Evolutionary conservation across 2,329 filamentous ascomycete species (phyloP).

Genomic region (Ustilaginoidea virens): DNA sequence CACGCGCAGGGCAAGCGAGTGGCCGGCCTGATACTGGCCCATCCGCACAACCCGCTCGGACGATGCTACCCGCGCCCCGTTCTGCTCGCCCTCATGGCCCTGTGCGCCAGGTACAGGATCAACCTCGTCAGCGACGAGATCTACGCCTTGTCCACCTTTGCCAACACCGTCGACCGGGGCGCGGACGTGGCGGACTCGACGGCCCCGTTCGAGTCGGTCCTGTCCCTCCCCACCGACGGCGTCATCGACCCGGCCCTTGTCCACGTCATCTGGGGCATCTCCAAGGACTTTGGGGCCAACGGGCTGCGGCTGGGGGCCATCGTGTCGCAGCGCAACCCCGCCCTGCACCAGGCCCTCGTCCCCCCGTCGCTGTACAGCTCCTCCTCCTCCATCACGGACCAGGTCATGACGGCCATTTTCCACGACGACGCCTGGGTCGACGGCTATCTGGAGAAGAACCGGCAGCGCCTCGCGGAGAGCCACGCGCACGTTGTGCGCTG

Average conservation of each 20-base stretch:
- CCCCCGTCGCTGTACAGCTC: conserved; percentile 2
- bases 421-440: conserved; percentile 27
- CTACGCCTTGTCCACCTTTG: conserved; percentile 36
- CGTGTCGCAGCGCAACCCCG: conserved; percentile 29
- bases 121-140: conserved; percentile 36
- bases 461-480: conserved; percentile 19
- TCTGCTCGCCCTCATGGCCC: conserved; percentile 24
- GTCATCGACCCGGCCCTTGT: conserved; percentile 32
- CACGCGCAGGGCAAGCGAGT: conserved; percentile 23
- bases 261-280: conserved; percentile 33
- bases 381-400: conserved; percentile 26
- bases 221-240: conserved; percentile 25
- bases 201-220: conserved; percentile 26
- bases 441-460: conserved; percentile 27
- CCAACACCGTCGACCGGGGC: conserved; percentile 17
- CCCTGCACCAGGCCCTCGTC: conserved; percentile 21
- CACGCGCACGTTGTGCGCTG: conserved; percentile 22
- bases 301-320: conserved; percentile 36
- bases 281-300: conserved; percentile 40
- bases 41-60: conserved; percentile 37
- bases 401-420: conserved; percentile 23
- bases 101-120: conserved; percentile 28
- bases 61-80: conserved; percentile 26
- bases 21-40: conserved; percentile 32
- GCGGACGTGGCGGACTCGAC: conserved; percentile 6